These are phyloP conservation scores for Cutaneotrichosporon cavernicola DNA, from an alignment of 1,284 basidiomycete species.

Conservation along the genomic window DNA sequence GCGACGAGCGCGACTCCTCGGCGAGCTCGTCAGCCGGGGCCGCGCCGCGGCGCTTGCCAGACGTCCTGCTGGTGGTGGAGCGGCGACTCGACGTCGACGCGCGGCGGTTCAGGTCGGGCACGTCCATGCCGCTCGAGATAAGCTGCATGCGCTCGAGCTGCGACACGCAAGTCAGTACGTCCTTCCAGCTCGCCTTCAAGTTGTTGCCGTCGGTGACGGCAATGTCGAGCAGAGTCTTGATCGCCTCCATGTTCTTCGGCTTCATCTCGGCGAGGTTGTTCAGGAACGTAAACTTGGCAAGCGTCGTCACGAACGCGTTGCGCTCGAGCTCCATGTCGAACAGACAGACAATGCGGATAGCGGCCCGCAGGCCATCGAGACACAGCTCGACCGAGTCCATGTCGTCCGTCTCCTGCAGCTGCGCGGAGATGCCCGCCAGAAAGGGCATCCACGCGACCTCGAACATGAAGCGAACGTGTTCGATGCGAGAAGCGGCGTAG, in stretches of 20 bases:
- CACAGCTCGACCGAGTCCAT: constrained; percentile 87
- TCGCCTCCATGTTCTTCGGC: constrained; percentile 96
- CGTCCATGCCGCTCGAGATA: constrained; percentile 79
- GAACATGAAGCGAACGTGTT: constrained; percentile 96
- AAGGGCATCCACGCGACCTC: constrained; percentile 98
- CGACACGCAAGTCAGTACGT: constrained; percentile 91
- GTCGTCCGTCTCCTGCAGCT: constrained; percentile 88
- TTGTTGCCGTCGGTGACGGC: constrained; percentile 92
- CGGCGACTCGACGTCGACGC: constrained; percentile 19
- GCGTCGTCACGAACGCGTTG: constrained; percentile 94
- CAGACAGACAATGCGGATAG: constrained; percentile 88
- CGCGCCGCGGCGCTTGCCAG: constrained; percentile 22
- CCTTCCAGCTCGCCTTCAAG: constrained; percentile 91
- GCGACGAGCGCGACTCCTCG: constrained; percentile 92
- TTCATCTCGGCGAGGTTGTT: constrained; percentile 98
- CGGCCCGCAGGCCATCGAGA: constrained; percentile 87
- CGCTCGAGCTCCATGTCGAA: constrained; percentile 94
- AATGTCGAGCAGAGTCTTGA: constrained; percentile 87
- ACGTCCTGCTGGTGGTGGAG: constrained; percentile 16
- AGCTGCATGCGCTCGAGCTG: constrained; percentile 97
- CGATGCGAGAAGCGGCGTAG: constrained; percentile 89
- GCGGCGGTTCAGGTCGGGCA: constrained; percentile 66
- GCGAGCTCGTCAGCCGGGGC: constrained; percentile 86
- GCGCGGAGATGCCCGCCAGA: constrained; percentile 85
- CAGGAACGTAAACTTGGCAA: constrained; percentile 94